phyloP scores from a whole-genome alignment of 116 monocot species.

The Iris pallida region DNA sequence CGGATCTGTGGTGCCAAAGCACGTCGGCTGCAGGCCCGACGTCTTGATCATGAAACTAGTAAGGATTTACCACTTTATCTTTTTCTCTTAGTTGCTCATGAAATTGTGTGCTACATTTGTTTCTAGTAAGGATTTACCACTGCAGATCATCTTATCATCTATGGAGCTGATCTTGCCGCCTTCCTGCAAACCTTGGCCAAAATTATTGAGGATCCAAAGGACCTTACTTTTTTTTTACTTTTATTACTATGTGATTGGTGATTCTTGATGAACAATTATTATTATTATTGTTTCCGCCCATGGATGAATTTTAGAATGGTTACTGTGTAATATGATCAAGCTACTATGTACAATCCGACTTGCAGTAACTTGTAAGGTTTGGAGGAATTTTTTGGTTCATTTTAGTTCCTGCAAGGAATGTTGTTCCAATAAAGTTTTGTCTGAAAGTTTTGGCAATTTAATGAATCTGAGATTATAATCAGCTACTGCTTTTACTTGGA shows the following conservation, averaged over 20 bases:
- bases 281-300: neutral
- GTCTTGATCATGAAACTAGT: too few relatives aligned
- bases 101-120: too few relatives aligned
- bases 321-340: too few relatives aligned
- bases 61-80: too few relatives aligned
- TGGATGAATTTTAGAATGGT: neutral
- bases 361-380: constrained; percentile 6
- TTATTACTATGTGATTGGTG: neutral
- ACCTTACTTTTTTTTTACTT: constrained; percentile 67
- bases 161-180: constrained; percentile 85
- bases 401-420: neutral
- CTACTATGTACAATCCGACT: too few relatives aligned
- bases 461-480: too few relatives aligned
- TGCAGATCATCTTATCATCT: constrained; percentile 88
- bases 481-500: too few relatives aligned
- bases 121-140: constrained; percentile 85
- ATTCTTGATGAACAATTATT: neutral
- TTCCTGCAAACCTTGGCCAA: constrained; percentile 90
- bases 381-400: neutral
- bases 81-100: too few relatives aligned
- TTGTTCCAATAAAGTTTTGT: constrained; percentile 4
- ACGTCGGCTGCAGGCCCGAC: too few relatives aligned
- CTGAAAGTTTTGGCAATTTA: neutral
- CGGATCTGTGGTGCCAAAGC: too few relatives aligned
- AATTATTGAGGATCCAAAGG: constrained; percentile 86